Evolutionary conservation across 345 rosid species (phyloP).

Genomic region (Bruguiera gymnorhiza): DNA sequence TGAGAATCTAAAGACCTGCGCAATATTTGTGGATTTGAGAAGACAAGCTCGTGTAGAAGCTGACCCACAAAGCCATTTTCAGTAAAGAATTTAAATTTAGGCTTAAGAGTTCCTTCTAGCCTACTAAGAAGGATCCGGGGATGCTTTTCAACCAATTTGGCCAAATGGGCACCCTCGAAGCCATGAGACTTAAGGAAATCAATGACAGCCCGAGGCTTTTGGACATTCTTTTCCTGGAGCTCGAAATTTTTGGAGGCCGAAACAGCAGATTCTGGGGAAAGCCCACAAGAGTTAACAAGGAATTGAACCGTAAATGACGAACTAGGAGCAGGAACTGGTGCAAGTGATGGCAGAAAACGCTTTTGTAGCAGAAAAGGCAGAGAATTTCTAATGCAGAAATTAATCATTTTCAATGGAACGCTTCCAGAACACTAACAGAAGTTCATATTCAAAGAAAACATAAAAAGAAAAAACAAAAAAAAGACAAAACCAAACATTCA

Average conservation of each 20-base stretch:
- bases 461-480: too few relatives aligned
- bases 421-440: too few relatives aligned
- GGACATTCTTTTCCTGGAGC: conserved; percentile 1
- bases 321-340: not conserved
- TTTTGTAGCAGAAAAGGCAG: not conserved
- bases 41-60: conserved; percentile 15
- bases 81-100: conserved; percentile 19
- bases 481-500: too few relatives aligned
- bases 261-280: conserved; percentile 22
- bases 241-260: conserved; percentile 16
- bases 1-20: conserved; percentile 10
- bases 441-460: not conserved
- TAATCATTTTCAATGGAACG: not conserved
- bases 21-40: conserved; percentile 15
- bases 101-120: conserved; percentile 10
- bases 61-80: conserved; percentile 20
- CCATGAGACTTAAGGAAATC: conserved; percentile 15
- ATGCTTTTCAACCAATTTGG: conserved; percentile 15
- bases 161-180: conserved; percentile 16
- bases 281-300: conserved; percentile 27
- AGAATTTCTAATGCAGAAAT: not conserved
- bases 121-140: conserved; percentile 11
- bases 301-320: conserved; percentile 11
- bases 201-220: conserved; percentile 4
- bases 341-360: not conserved